Evolutionary conservation across 257 asterid genomes (phyloP), one percentile per base, ranked within the genome.

Genomic region (Rehmannia glutinosa): DNA sequence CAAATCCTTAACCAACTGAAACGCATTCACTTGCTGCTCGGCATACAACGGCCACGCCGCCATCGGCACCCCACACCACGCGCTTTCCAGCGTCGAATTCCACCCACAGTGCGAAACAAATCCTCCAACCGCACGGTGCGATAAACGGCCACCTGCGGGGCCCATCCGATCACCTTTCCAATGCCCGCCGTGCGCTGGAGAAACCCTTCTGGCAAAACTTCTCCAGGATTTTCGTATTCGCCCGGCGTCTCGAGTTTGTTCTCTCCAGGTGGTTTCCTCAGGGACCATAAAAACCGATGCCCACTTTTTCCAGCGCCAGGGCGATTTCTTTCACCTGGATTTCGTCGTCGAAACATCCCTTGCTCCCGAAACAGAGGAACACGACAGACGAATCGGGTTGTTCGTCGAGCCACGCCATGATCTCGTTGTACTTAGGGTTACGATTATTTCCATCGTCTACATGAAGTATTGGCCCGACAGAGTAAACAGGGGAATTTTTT

Each of bases 101-200:
- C 87, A 82, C 1, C 87, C 85, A 1, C 87, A 82, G 12, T 82
- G 88, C 0, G 83, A 68, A n/a, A 82, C 78, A 25, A 82, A 82
- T 1, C 85, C 87, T 1, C 87, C 87, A n/a, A 75, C 81, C 0
- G 88, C 73, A 0, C 39, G 64, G 69, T 83, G 83, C 1, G 82
- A 36, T 7, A 2, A 50, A 83, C 76, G 0, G 75, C 71, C 66
- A 69, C 36, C 24, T 82, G 87, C 4, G 83, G 87, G 1, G 87
- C 85, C 87, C 87, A 83, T 20, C 85, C 84, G 4, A 82, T 72
- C 25, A 82, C 81, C 12, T 51, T 77, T 2, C 85, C 87, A 0
- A 50, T 2, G 6, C 68, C 72, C 1, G 3, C 12, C 0, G 70
- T 69, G 1, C 85, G 59, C 3, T 57, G 63, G 10, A 76, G 13